Evolutionary conservation across 495 filamentous ascomycete genomes (phyloP).

Genomic region (Geoglossum glabrum): DNA sequence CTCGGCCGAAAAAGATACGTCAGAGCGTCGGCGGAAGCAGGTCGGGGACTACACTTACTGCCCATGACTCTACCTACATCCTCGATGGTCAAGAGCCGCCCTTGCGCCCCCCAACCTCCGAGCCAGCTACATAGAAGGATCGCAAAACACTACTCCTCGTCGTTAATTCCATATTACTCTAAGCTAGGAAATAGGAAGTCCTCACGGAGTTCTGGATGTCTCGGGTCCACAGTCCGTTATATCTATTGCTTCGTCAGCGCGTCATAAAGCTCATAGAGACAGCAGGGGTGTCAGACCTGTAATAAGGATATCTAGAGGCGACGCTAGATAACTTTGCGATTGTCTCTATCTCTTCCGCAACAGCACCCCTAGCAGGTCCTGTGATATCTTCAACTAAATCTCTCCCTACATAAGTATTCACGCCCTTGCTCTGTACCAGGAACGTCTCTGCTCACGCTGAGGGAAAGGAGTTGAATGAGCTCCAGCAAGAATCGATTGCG

Average conservation of each 20-base stretch:
- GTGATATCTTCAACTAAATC: constrained; percentile 20
- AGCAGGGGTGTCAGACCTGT: constrained; percentile 38
- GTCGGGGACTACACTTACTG: too few species aligned
- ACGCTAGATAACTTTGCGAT: constrained; percentile 42
- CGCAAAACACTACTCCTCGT: constrained; percentile 28
- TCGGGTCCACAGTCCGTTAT: constrained; percentile 68
- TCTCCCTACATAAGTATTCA: not conserved
- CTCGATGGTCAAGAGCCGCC: constrained; percentile 67
- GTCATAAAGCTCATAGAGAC: not conserved
- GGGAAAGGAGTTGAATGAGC: constrained; percentile 70
- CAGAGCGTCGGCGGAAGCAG: too few species aligned
- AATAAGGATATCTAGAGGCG: constrained; percentile 75
- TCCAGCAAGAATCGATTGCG: constrained; percentile 63
- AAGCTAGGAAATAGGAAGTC: not conserved
- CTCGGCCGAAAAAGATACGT: too few species aligned
- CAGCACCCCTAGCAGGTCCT: constrained; percentile 30
- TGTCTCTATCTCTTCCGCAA: constrained; percentile 33
- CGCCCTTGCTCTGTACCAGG: not conserved
- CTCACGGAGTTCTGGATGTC: constrained; percentile 62
- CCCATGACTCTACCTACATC: constrained; percentile 59
- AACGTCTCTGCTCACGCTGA: constrained; percentile 36
- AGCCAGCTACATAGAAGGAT: constrained; percentile 63
- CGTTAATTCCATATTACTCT: not conserved
- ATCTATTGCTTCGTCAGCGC: constrained; percentile 19
- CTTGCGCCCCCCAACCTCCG: constrained; percentile 32